Base-by-base conservation (phyloP, 768 basidiomycete species). In the Candolleomyces eurysporus region DNA sequence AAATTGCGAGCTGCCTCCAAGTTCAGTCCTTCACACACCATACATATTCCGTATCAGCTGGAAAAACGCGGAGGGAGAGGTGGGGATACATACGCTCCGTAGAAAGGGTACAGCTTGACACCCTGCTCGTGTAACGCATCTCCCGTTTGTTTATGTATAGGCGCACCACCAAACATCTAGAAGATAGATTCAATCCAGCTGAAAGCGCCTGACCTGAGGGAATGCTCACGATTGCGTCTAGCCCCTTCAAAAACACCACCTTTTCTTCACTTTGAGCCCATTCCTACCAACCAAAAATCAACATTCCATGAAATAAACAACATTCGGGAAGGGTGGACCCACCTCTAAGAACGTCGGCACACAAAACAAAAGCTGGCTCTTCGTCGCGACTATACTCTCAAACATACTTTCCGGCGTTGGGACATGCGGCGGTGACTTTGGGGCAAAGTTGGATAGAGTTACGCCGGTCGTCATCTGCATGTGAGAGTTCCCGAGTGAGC, bases 41-140 rank as follows among this genome's bases (percentile, higher is more conserved):
- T 16, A 30, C 26, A 26, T 16, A 30, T 10, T 48, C 16, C 19
- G 30, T 5, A 43, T 48, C 14, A 14, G 26, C 8, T 30, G 5
- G 14, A 7, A 40, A 42, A 32, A 30, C n/a, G 22, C 11, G 16
- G 17, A 22, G 14, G 5, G 16, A 36, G n/a, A 40, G n/a, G 5
- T 1, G 31, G 19, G n/a, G 6, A 48, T 3, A 67, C 76, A 62
- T 58, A 81, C 68, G 71, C 64, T 31, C 79, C 81, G 56, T 78
- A 82, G 22, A 73, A 61, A 4, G 66, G 68, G 7, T 61, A 50
- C 1, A 80, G 49, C 3, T 64, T 60, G 4, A 70, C 63, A 14
- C 69, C 69, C 7, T 65, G 46, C 21, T 51, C 14, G 5, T 61
- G 55, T 13, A 70, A 62, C 36, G 48, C 48, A 51, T 72, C 68